Conservation (phyloP, 106 monocot genomes). For the Apostasia ramifera region DNA sequence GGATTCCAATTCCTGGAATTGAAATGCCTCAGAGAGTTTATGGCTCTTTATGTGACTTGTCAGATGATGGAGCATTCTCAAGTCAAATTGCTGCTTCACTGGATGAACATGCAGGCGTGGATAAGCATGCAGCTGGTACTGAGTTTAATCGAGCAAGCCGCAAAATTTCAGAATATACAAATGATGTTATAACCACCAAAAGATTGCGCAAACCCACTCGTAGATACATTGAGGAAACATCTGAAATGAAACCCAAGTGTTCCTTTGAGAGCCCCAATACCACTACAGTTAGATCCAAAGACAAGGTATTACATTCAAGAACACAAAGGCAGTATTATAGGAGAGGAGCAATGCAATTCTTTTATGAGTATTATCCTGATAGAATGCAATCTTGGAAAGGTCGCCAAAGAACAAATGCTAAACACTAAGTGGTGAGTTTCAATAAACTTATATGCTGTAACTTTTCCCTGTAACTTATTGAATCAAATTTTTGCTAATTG, state of each 20-base stretch:
- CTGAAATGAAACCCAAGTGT: conserved; percentile 22
- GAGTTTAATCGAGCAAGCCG: background rate
- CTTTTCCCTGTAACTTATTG: too few relatives aligned
- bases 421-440: conserved; percentile 24
- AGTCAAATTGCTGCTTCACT: background rate
- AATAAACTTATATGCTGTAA: too few relatives aligned
- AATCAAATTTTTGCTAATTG: too few relatives aligned
- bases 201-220: conserved; percentile 38
- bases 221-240: conserved; percentile 49
- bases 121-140: background rate
- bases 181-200: conserved; percentile 20
- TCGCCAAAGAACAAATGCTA: conserved; percentile 19
- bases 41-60: conserved; percentile 12
- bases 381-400: conserved; percentile 17
- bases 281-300: background rate
- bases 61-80: conserved; percentile 3
- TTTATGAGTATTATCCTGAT: too few relatives aligned
- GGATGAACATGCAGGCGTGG: background rate
- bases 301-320: background rate
- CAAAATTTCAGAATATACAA: background rate
- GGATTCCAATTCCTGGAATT: conserved; percentile 23
- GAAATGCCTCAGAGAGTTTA: conserved; percentile 15
- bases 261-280: conserved; percentile 12
- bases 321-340: background rate
- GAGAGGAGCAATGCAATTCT: background rate